Evolutionary conservation across 768 basidiomycete species (phyloP), one percentile per base, ranked within the genome.

Genomic region (Termitomyces sp.): DNA sequence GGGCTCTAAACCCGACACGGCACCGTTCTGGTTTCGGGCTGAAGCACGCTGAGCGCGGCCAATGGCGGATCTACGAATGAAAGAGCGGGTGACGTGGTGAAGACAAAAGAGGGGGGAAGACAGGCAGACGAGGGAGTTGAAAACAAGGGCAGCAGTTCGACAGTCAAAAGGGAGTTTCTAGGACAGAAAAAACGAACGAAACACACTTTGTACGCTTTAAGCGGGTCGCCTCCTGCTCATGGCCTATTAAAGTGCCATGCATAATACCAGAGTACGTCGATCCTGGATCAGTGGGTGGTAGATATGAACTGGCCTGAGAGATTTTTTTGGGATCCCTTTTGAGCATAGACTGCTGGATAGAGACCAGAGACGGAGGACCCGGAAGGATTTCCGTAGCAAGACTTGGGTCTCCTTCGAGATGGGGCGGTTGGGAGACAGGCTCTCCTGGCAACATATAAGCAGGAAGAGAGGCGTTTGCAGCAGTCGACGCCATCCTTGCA

Each of bases 311-410:
- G 56, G 79, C 72, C 60, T 79, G 74, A 60, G 79, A 70, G 49
- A 86, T 82, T 73, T 92, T 91, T 76, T 81, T 89, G 65, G 85
- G 85, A 76, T 93, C 90, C 67, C 88, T 85, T 75, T 86, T 89
- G 66, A 84, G 78, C 52, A 81, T 76, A 64, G 81, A 73, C 73
- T 89, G 88, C 71, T 86, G 86, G 55, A 84, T 73, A 63, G 87
- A 83, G 60, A 78, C 74, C 58, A 91, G 70, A 60, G 90, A 83
- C 50, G 91, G 91, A 56, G 91, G 91, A 23, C 90, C 91, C 66
- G 91, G 91, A 64, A 94, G 81, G 74, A 94, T 88, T 80, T 93
- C 91, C 56, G 91, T 94, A 58, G 92, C 91, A 64, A 92, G 80
- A 60, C 81, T 78, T 53, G 87, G 73, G 77, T 94, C 89, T 62